phyloP scores from a whole-genome alignment of 2,329 filamentous ascomycete species.

The Ophiognomonia clavigignenti-juglandacearum region DNA sequence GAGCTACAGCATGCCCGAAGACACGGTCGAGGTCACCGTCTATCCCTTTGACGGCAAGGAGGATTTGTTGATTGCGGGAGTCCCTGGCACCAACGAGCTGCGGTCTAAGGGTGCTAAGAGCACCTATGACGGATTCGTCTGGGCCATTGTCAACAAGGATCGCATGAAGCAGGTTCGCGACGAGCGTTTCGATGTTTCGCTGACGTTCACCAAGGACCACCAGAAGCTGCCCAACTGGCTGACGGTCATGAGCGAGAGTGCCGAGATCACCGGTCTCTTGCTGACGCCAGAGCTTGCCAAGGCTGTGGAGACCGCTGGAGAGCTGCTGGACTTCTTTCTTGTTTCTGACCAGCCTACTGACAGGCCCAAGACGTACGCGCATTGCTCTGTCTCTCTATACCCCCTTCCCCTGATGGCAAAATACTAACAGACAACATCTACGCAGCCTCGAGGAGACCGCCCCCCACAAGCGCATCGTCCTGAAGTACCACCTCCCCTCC shows the following conservation, averaged over 20 bases:
- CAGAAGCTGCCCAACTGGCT: constrained; percentile 84
- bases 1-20: constrained; percentile 61
- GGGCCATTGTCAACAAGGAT: constrained; percentile 92
- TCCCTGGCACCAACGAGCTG: constrained; percentile 55
- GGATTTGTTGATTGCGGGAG: constrained; percentile 64
- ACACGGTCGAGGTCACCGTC: constrained; percentile 69
- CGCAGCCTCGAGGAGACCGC: constrained; percentile 77
- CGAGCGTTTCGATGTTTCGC: constrained; percentile 88
- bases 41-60: constrained; percentile 95
- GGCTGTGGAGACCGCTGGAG: constrained; percentile 73
- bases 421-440: background rate
- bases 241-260: constrained; percentile 94
- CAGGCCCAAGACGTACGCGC: constrained; percentile 72
- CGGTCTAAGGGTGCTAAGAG: constrained; percentile 56
- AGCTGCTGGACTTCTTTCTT: constrained; percentile 80
- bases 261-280: constrained; percentile 84
- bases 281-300: constrained; percentile 83
- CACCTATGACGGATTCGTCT: constrained; percentile 86
- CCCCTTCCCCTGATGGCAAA: background rate
- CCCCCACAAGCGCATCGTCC: constrained; percentile 80
- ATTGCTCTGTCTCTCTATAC: background rate
- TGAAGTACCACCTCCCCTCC: constrained; percentile 67
- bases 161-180: constrained; percentile 85
- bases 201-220: constrained; percentile 91
- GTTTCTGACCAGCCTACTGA: constrained; percentile 85